These are phyloP conservation scores for Exidia glandulosa DNA, from an alignment of 768 basidiomycete genomes.

Conservation along the genomic window DNA sequence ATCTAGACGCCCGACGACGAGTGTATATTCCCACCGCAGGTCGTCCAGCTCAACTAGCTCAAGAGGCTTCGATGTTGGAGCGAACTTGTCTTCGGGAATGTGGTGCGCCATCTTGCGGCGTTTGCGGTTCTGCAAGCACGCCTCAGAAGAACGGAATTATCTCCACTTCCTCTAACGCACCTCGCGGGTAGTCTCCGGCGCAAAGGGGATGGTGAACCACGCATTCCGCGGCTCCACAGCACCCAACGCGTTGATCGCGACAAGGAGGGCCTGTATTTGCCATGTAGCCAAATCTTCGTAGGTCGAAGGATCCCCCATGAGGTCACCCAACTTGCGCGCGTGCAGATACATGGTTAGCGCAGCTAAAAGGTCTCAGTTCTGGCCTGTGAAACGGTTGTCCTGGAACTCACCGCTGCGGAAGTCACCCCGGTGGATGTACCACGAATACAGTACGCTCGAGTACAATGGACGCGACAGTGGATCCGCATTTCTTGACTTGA, in stretches of 20 bases:
- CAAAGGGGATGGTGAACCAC: conserved; percentile 66
- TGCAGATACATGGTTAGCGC: conserved; percentile 90
- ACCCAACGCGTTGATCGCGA: conserved; percentile 81
- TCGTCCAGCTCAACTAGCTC: conserved; percentile 75
- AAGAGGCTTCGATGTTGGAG: conserved; percentile 49
- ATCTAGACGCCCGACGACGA: conserved; percentile 69
- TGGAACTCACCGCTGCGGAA: conserved; percentile 72
- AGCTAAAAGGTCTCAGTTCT: no score
- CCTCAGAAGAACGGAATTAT: conserved; percentile 3
- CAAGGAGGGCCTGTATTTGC: conserved; percentile 69
- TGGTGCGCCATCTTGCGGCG: conserved; percentile 59
- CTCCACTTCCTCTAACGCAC: conserved; percentile 16
- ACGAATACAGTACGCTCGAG: conserved; percentile 86
- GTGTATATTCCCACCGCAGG: conserved; percentile 64
- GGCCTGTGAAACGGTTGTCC: background rate
- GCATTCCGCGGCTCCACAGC: conserved; percentile 71
- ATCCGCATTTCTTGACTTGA: conserved; percentile 90
- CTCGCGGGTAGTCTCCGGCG: conserved; percentile 35
- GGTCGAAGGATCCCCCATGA: conserved; percentile 23
- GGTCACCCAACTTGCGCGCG: conserved; percentile 58
- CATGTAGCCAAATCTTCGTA: conserved; percentile 48
- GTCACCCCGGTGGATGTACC: conserved; percentile 80
- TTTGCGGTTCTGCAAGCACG: conserved; percentile 44
- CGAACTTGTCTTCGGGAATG: conserved; percentile 67
- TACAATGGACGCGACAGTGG: conserved; percentile 78